A percentile compares a stretch with the other conserved stretches of the same genome.
Evolutionary conservation across 176 grass and related monocot species (phyloP).

Genomic region (Hyparrhenia diplandra): DNA sequence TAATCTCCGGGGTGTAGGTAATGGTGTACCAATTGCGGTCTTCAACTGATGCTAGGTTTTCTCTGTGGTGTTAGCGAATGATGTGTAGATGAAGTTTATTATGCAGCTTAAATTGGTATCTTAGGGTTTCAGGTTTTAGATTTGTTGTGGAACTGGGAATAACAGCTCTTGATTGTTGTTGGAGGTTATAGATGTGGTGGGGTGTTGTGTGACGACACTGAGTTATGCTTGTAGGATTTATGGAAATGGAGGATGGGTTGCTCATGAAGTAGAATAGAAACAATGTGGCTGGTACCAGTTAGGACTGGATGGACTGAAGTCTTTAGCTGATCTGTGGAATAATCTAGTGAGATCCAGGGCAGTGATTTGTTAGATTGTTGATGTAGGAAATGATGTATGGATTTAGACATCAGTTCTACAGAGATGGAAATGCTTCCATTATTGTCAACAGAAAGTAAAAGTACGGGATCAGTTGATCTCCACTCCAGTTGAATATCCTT

Average conservation of each 20-base stretch:
- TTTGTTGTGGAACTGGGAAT: neutral
- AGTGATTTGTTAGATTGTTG: neutral
- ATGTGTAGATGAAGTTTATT: neutral
- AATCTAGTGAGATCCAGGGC: neutral
- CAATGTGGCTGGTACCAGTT: neutral
- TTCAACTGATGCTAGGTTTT: neutral
- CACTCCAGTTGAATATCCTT: neutral
- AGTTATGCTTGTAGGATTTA: neutral
- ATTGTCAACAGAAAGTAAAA: neutral
- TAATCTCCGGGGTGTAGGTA: neutral
- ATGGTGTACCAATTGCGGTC: neutral
- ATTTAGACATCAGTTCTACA: neutral
- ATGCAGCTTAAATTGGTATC: neutral
- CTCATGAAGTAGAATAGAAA: neutral
- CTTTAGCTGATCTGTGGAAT: neutral
- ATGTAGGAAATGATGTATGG: neutral
- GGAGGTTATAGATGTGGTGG: neutral
- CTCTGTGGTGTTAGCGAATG: neutral
- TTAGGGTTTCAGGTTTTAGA: conserved; percentile 1
- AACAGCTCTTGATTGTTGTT: neutral
- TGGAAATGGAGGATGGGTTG: neutral
- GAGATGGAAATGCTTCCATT: neutral
- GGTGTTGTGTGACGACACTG: neutral
- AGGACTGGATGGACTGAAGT: neutral
- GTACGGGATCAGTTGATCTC: neutral